phyloP scores from a whole-genome alignment of 495 filamentous ascomycete species.

The Penicillium canariense region DNA sequence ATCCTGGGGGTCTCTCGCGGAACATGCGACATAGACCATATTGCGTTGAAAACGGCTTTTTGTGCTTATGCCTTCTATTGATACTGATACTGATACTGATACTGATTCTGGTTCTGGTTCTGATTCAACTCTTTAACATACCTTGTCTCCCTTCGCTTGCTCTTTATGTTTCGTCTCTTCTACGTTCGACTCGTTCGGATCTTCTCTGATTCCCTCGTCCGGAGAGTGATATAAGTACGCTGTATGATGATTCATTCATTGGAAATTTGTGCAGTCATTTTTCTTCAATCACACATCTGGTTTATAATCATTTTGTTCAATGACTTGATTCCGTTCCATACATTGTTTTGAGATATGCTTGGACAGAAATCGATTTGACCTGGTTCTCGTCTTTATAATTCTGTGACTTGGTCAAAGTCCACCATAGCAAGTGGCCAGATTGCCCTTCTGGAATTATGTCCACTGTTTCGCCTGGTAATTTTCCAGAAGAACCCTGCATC shows the following conservation, averaged over 20 bases:
- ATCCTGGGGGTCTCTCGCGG: slow-evolving; percentile 39
- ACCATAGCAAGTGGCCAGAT: neutral
- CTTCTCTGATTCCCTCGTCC: slow-evolving; percentile 21
- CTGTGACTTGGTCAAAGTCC: neutral
- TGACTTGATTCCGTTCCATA: slow-evolving; percentile 6
- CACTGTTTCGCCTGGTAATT: neutral
- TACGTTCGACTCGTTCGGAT: slow-evolving; percentile 22
- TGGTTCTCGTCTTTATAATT: neutral
- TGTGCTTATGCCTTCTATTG: slow-evolving; percentile 19
- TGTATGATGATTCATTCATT: slow-evolving; percentile 29
- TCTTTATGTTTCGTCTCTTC: slow-evolving; percentile 15
- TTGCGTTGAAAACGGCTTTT: slow-evolving; percentile 32
- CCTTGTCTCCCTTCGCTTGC: too few species aligned
- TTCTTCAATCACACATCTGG: slow-evolving; percentile 19
- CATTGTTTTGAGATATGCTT: slow-evolving; percentile 7
- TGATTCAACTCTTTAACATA: too few species aligned
- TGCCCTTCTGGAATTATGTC: neutral
- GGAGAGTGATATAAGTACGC: slow-evolving; percentile 27
- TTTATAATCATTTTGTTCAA: slow-evolving; percentile 28
- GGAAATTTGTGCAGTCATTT: slow-evolving; percentile 23
- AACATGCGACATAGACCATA: slow-evolving; percentile 37
- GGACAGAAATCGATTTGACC: slow-evolving; percentile 18
- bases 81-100: too few species aligned
- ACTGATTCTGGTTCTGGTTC: too few species aligned
- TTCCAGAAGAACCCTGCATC: neutral